Evolutionary conservation across 495 filamentous ascomycete genomes (phyloP).

Genomic region (Penicillium odoratum): DNA sequence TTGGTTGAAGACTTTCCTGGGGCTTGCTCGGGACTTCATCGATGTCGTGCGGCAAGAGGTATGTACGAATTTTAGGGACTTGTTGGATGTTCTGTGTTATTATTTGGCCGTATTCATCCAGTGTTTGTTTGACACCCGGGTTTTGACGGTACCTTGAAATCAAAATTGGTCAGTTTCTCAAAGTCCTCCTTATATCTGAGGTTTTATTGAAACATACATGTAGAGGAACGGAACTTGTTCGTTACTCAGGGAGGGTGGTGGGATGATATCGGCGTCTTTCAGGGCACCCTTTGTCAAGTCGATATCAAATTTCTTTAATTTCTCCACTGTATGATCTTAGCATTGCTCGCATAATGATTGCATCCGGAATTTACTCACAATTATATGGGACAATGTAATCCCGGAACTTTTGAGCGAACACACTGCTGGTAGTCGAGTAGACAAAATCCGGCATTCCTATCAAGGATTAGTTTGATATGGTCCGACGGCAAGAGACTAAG

Average conservation of each 20-base stretch:
- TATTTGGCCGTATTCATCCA: conserved; percentile 51
- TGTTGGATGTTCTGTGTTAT: conserved; percentile 54
- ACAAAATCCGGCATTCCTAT: conserved; percentile 72
- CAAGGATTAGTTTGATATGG: background rate
- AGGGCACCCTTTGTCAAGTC: conserved; percentile 60
- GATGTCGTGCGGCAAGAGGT: conserved; percentile 64
- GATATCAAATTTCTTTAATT: conserved; percentile 73
- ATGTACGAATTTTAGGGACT: conserved; percentile 48
- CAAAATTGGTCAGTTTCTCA: conserved; percentile 7
- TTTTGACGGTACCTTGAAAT: conserved; percentile 56
- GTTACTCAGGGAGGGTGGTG: conserved; percentile 73
- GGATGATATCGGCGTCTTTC: conserved; percentile 67
- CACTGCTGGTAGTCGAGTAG: conserved; percentile 59
- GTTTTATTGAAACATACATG: conserved; percentile 31
- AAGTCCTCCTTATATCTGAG: background rate
- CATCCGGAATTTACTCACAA: conserved; percentile 41
- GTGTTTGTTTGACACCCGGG: conserved; percentile 52
- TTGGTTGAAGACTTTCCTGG: conserved; percentile 47
- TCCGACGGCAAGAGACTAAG: background rate
- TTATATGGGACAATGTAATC: conserved; percentile 64
- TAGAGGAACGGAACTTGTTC: conserved; percentile 67
- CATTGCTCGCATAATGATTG: background rate
- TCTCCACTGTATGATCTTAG: conserved; percentile 49
- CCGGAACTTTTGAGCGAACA: conserved; percentile 65
- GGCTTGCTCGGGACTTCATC: conserved; percentile 51